These are phyloP conservation scores for Arthroderma uncinatum DNA, from an alignment of 2,329 filamentous ascomycete genomes.

Conservation along the genomic window DNA sequence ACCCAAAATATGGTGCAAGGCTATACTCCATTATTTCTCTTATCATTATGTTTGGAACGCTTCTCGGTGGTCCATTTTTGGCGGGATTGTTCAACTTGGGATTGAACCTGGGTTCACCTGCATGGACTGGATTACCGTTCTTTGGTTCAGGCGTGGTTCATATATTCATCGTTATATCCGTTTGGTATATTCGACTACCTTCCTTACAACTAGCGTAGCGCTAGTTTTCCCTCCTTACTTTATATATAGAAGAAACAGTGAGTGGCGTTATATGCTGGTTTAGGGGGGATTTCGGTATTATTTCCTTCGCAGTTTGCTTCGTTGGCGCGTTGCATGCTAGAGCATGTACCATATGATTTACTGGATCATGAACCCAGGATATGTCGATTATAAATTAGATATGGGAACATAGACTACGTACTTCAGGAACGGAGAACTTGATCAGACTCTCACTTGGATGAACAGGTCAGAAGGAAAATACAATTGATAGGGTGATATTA, in stretches of 20 bases:
- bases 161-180: conserved; percentile 10
- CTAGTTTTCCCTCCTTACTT: neutral
- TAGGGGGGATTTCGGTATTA: too few species aligned
- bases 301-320: too few species aligned
- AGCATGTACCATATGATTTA: too few species aligned
- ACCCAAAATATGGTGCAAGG: conserved; percentile 39
- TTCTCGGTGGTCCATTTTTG: conserved; percentile 38
- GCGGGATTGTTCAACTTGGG: conserved; percentile 39
- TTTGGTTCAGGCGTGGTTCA: conserved; percentile 30
- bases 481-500: neutral
- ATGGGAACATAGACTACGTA: too few species aligned
- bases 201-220: neutral
- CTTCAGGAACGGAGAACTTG: too few species aligned
- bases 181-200: conserved; percentile 12
- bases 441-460: too few species aligned
- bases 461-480: too few species aligned
- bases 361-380: too few species aligned
- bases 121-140: conserved; percentile 41
- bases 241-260: neutral
- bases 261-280: too few species aligned
- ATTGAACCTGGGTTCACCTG: conserved; percentile 32
- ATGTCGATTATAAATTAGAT: too few species aligned
- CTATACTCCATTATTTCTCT: conserved; percentile 42
- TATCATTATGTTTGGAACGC: conserved; percentile 37
- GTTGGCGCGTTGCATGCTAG: too few species aligned